Percentiles rank a stretch among this genome's conserved stretches.
These are phyloP conservation scores for Tolypocladium inflatum DNA, from an alignment of 2,329 filamentous ascomycete species.

Conservation along the genomic window DNA sequence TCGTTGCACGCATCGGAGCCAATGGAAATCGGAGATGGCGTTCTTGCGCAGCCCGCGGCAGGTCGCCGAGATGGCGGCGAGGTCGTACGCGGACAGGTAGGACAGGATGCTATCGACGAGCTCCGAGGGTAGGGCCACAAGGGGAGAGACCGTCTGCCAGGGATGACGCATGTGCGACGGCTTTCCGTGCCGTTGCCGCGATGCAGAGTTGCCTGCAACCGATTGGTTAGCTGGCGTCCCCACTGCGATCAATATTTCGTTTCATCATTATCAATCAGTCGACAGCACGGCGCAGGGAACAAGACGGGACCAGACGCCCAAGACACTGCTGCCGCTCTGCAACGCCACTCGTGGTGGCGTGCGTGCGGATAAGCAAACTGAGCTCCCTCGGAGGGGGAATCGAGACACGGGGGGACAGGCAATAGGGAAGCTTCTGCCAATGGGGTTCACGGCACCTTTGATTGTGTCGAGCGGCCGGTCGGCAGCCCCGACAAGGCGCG, in stretches of 20 bases:
- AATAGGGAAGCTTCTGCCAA: neutral
- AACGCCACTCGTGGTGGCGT: no score
- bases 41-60: constrained; percentile 52
- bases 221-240: neutral
- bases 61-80: constrained; percentile 49
- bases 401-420: no score
- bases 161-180: neutral
- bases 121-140: constrained; percentile 61
- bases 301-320: neutral
- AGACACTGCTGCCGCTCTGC: neutral
- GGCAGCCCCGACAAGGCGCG: neutral
- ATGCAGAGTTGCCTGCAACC: neutral
- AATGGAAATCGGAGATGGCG: constrained; percentile 58
- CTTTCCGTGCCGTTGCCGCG: neutral
- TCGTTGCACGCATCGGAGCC: constrained; percentile 59
- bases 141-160: constrained; percentile 8
- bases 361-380: neutral
- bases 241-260: neutral
- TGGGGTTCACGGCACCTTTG: neutral
- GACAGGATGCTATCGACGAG: constrained; percentile 63
- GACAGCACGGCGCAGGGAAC: neutral
- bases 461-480: neutral
- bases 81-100: constrained; percentile 54
- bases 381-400: neutral
- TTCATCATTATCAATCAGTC: neutral